A percentile compares a stretch with the other conserved stretches of the same genome.
Conservation (phyloP, 2,329 filamentous ascomycete genomes). For the Colletotrichum spinosum region DNA sequence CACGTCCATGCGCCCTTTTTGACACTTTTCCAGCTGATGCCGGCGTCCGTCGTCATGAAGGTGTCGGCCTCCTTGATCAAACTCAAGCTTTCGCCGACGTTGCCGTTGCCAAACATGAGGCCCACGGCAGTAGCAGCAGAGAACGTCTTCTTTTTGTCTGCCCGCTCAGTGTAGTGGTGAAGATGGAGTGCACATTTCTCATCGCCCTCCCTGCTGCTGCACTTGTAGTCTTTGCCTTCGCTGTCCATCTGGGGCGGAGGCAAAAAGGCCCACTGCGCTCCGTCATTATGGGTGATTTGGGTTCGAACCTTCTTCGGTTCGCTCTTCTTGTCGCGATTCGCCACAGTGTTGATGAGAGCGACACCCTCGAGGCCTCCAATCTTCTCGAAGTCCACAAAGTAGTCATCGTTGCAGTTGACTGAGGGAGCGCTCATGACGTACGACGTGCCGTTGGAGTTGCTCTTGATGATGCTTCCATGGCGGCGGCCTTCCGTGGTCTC, state of each 20-base stretch:
- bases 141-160: constrained; percentile 85
- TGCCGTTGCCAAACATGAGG: constrained; percentile 90
- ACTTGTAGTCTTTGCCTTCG: constrained; percentile 78
- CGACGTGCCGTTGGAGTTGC: constrained; percentile 96
- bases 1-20: constrained; percentile 92
- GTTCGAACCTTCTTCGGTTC: constrained; percentile 85
- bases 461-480: constrained; percentile 93
- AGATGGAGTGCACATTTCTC: constrained; percentile 88
- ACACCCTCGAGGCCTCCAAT: constrained; percentile 93
- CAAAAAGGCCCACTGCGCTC: constrained; percentile 85
- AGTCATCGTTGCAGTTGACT: constrained; percentile 82
- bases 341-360: constrained; percentile 85
- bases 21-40: constrained; percentile 85
- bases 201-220: constrained; percentile 68
- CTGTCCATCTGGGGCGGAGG: constrained; percentile 77
- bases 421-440: constrained; percentile 86
- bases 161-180: constrained; percentile 93
- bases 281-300: constrained; percentile 96
- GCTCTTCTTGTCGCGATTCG: constrained; percentile 75
- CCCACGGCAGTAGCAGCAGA: constrained; percentile 90
- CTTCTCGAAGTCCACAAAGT: constrained; percentile 96
- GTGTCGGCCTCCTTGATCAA: constrained; percentile 81
- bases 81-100: constrained; percentile 80
- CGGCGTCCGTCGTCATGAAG: constrained; percentile 92
- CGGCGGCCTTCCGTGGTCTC: constrained; percentile 72